phyloP scores from a whole-genome alignment of 371 early-diverging fungal genomes.

The Mortierella sp. region DNA sequence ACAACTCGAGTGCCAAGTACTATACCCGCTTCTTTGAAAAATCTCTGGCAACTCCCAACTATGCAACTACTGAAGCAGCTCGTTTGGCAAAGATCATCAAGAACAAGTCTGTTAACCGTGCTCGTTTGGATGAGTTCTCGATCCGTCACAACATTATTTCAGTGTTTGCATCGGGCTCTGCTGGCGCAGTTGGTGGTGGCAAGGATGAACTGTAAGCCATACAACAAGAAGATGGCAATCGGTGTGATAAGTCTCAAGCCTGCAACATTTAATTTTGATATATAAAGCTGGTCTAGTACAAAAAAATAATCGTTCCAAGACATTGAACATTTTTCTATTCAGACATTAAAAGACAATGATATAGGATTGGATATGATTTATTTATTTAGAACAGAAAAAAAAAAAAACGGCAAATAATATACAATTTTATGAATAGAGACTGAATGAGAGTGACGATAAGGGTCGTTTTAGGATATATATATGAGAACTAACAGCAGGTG shows the following conservation, averaged over 20 bases:
- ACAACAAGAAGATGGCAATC: neutral
- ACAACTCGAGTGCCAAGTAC: slow-evolving; percentile 65
- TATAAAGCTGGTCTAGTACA: no score
- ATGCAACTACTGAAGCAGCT: slow-evolving; percentile 73
- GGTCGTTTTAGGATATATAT: neutral
- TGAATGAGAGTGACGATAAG: neutral
- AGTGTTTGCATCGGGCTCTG: slow-evolving; percentile 63
- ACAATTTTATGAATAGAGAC: neutral
- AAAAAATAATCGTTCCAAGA: no score
- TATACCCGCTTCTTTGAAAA: slow-evolving; percentile 85
- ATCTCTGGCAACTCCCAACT: slow-evolving; percentile 68
- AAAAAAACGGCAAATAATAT: neutral
- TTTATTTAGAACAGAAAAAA: neutral
- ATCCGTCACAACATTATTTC: slow-evolving; percentile 82
- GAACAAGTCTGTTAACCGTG: slow-evolving; percentile 67
- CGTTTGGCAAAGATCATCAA: slow-evolving; percentile 78
- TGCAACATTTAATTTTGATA: no score
- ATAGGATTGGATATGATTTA: neutral
- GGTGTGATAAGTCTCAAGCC: neutral
- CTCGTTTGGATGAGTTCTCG: slow-evolving; percentile 81
- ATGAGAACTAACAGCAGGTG: neutral
- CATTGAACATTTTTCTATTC: no score
- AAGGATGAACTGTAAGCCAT: slow-evolving; percentile 62
- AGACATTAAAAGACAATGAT: no score
- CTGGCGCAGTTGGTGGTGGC: slow-evolving; percentile 35